Evolutionary conservation across 371 early-diverging fungal genomes (phyloP).

Genomic region (Encephalitozoon cuniculi): DNA sequence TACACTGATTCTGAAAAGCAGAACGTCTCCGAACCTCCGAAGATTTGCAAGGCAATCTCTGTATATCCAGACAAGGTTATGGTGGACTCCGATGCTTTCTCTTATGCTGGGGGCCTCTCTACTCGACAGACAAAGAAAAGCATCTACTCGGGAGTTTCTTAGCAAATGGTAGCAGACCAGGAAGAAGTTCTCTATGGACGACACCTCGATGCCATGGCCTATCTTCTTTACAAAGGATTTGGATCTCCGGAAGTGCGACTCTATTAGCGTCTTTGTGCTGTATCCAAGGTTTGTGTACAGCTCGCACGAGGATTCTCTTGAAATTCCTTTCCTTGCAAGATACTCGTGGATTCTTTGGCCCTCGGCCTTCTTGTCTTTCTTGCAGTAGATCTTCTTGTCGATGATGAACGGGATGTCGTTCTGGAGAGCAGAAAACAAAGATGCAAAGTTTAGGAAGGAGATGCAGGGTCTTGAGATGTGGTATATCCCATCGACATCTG

Average conservation of each 20-base stretch:
- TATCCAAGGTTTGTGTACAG: constrained; percentile 13
- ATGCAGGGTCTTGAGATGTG: background rate
- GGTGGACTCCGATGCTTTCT: background rate
- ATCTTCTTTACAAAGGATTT: constrained; percentile 20
- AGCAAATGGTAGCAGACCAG: constrained; percentile 5
- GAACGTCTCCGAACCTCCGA: background rate
- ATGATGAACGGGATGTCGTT: constrained; percentile 16
- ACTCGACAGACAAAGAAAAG: background rate
- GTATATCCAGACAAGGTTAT: background rate
- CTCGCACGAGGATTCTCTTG: background rate
- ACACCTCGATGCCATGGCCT: background rate
- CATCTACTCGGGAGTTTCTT: background rate
- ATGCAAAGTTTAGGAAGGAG: constrained; percentile 16
- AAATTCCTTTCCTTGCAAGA: constrained; percentile 23
- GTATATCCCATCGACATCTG: constrained; percentile 1
- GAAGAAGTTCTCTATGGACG: constrained; percentile 19
- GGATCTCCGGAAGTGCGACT: background rate
- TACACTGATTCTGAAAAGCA: constrained; percentile 10
- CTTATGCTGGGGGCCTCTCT: background rate
- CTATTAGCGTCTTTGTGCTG: background rate
- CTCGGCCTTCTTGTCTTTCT: constrained; percentile 13
- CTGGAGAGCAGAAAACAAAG: background rate
- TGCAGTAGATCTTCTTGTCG: background rate
- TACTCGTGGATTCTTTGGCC: constrained; percentile 1
- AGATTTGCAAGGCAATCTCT: constrained; percentile 15